Evolutionary conservation across 2,329 filamentous ascomycete species (phyloP), one percentile per base, ranked within the genome.

Genomic region (Rhynchosporium secalis): DNA sequence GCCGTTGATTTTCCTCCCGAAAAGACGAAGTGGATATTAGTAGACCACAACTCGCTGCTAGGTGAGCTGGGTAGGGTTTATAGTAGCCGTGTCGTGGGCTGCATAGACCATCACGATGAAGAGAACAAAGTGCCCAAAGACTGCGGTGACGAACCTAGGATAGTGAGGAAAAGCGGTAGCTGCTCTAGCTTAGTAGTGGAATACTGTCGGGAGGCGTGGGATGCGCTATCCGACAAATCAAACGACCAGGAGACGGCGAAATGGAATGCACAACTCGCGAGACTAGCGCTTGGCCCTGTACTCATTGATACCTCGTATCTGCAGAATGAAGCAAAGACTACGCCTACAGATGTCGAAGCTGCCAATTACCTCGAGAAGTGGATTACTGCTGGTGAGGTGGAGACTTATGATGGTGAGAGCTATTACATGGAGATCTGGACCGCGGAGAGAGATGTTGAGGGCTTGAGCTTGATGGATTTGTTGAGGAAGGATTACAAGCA

Each of bases 401-500:
- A 29, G 55, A 70, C 41, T 8, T 91, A 86, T 69, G 77, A 85
- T 60, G 78, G 83, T 6, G 73, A 77, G 0, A 72, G 64, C 3
- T 91, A 87, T 73, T 91, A 84, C 72, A 73, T 80, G 4, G 77
- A 84, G 60, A 81, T 93, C 31, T 78, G 80, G 0, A 75, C 75
- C 4, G 86, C 90, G 4, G 93, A 93, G 75, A 82, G 85, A 65
- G 83, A 92, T 67, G 80, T 95, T 57, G 83, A 81, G 2, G 68
- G 72, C 0, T 76, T 95, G 51, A 78, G 76, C 43, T 75, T 92
- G 67, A 77, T 81, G 28, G 90, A 93, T 68, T 82, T 93, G 45
- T 75, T 94, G 58, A 81, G 89, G 66, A 94, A 94, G 74, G 91
- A 96, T 76, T 96, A 93, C 76, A 96, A 96, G 77, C 82, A 90